Conservation (phyloP, 2,329 filamentous ascomycete species). For the Stachybotrys elegans region DNA sequence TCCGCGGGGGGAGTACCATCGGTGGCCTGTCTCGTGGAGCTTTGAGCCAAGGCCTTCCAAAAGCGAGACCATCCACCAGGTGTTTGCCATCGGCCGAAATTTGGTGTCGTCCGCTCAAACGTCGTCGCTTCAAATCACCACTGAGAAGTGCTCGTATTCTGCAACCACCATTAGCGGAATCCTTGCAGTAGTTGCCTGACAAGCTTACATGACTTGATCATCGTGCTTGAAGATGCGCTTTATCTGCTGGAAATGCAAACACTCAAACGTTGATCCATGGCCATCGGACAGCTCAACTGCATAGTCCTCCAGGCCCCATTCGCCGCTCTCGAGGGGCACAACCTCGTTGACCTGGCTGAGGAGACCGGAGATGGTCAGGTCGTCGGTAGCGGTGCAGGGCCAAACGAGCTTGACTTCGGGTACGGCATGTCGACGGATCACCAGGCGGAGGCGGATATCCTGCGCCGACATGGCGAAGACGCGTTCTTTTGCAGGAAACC, state of each 20-base stretch:
- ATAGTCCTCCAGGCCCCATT: constrained; percentile 91
- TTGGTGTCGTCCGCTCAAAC: constrained; percentile 72
- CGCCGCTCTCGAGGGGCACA: constrained; percentile 71
- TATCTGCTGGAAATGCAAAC: constrained; percentile 77
- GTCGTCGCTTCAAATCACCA: constrained; percentile 67
- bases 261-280: constrained; percentile 67
- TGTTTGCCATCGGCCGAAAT: constrained; percentile 75
- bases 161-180: constrained; percentile 7
- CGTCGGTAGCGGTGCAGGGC: constrained; percentile 51
- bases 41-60: constrained; percentile 68
- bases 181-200: not conserved
- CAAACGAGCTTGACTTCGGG: constrained; percentile 70
- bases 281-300: constrained; percentile 63
- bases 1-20: constrained; percentile 68
- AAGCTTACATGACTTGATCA: constrained; percentile 71
- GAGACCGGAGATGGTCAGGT: constrained; percentile 69
- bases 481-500: not conserved
- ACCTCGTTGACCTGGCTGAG: constrained; percentile 74
- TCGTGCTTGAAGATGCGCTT: constrained; percentile 70
- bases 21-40: constrained; percentile 55
- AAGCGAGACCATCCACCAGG: constrained; percentile 79
- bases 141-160: constrained; percentile 76
- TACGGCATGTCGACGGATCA: constrained; percentile 67
- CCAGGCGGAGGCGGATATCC: constrained; percentile 65
- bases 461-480: constrained; percentile 24